Conservation (phyloP, 768 basidiomycete genomes). For the Rhodosporidiobolus odoratus region DNA sequence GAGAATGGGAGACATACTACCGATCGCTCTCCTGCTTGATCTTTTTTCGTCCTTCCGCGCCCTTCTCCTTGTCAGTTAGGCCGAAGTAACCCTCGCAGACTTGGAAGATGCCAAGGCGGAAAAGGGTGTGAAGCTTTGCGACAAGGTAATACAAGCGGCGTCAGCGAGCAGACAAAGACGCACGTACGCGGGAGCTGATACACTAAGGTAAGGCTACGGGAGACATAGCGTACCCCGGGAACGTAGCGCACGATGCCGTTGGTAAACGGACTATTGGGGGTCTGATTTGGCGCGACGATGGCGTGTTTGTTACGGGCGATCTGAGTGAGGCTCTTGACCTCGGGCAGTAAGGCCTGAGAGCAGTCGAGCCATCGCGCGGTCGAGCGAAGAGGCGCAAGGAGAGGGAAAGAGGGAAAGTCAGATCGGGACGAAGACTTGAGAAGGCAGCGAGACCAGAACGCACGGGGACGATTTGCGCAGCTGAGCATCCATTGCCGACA, state of each 20-base stretch:
- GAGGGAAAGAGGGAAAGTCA: too few relatives aligned
- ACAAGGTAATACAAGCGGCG: too few relatives aligned
- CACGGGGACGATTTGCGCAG: conserved; percentile 37
- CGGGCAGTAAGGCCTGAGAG: conserved; percentile 12
- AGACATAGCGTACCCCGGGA: conserved; percentile 1
- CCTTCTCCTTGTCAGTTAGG: neutral
- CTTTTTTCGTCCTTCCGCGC: conserved; percentile 7
- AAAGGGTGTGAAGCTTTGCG: conserved; percentile 11
- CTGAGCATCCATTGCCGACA: conserved; percentile 42
- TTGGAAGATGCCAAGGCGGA: conserved; percentile 5
- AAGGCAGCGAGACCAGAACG: neutral
- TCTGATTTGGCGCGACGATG: conserved; percentile 15
- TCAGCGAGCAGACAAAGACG: neutral
- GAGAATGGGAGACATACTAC: conserved; percentile 8
- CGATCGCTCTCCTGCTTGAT: conserved; percentile 6
- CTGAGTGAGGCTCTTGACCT: conserved; percentile 33
- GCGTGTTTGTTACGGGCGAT: conserved; percentile 32
- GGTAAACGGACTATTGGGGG: neutral
- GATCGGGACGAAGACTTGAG: too few relatives aligned
- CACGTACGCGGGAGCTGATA: neutral
- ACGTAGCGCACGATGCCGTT: conserved; percentile 4
- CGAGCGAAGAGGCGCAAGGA: neutral
- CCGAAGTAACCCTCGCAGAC: conserved; percentile 6
- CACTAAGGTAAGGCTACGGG: neutral
- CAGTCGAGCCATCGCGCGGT: neutral